Evolutionary conservation across 768 basidiomycete genomes (phyloP).

Genomic region (Hebeloma cylindrosporum): DNA sequence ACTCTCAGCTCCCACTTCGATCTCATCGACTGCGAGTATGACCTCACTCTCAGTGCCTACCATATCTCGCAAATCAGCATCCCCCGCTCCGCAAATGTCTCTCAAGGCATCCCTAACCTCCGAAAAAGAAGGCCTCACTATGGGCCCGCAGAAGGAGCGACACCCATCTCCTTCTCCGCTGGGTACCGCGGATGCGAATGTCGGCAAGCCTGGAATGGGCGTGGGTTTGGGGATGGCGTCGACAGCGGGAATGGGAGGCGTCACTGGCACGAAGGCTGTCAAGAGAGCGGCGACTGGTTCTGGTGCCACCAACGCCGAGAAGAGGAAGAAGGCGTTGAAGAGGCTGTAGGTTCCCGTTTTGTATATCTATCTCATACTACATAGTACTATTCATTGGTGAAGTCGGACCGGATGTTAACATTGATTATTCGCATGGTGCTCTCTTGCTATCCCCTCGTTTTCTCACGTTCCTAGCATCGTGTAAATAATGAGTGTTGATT

Average conservation of each 20-base stretch:
- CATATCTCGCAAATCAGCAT: constrained; percentile 43
- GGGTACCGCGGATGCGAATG: constrained; percentile 70
- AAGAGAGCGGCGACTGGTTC: constrained; percentile 64
- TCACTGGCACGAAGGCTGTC: constrained; percentile 56
- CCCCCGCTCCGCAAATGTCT: constrained; percentile 43
- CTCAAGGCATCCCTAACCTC: constrained; percentile 39
- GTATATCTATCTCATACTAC: background rate
- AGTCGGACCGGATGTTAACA: no score
- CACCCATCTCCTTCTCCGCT: constrained; percentile 69
- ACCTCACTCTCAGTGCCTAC: constrained; percentile 42
- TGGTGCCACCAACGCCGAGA: constrained; percentile 60
- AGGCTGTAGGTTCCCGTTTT: constrained; percentile 45
- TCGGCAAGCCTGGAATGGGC: constrained; percentile 38
- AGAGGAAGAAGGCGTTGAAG: constrained; percentile 88
- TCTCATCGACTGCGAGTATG: constrained; percentile 19
- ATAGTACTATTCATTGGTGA: constrained; percentile 1
- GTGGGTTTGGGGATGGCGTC: constrained; percentile 36
- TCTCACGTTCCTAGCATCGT: no score
- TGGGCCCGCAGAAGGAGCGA: constrained; percentile 43
- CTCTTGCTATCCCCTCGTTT: no score
- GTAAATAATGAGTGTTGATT: no score
- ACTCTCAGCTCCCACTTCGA: constrained; percentile 19
- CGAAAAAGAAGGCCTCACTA: constrained; percentile 38
- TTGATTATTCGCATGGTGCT: no score
- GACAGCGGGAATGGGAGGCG: constrained; percentile 29